Base-by-base conservation (phyloP, 148 eudicot species). In the Tetragonia tetragonoides region DNA sequence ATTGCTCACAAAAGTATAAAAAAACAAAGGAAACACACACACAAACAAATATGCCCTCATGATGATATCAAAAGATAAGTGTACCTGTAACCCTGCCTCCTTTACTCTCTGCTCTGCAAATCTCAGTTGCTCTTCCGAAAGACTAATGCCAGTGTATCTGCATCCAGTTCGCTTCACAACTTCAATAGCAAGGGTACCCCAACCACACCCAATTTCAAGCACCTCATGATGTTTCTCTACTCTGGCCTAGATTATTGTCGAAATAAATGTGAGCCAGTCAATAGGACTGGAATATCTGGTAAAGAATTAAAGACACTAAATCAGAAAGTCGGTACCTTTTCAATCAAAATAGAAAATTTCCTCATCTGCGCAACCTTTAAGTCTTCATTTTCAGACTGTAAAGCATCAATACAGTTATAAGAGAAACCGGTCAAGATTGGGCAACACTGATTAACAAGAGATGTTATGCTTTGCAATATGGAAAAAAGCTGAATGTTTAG, bases 111-210 rank as follows among this genome's bases (percentile, higher is more conserved):
- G 64, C 78, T 95, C 86, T 57, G 99, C 94, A 80, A 72, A 87
- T 88, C 54, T 89, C 8, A 92, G 85, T 68, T 95, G 97, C 79
- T 95, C 88, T 77, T 81, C 85, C 0, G 99, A 91, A 16, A 95
- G 79, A 37, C 94, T 95, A 71, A 95, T 91, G 37, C 99, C 97
- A 4, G 97, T 93, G 73, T 95, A 95, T 77, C 80, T 91, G 83
- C 99, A 95, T 57, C 99, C 99, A 3, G 96, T 93, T 82, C 83
- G 80, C 75, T 81, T 91, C 5, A 95, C 97, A 57, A 88, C 86
- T 89, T 95, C 97, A 54, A 93, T 88, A 76, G 99, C 99, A 57
- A 95, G 82, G 81, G 86, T 88, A 74, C 99, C 99, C 97, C 97
- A 91, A 64, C 99, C 99, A 73, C 94, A 89, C 7, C 99, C 97